Evolutionary conservation across 2,329 filamentous ascomycete species (phyloP), one percentile per base, ranked within the genome.

Genomic region (Pseudopyricularia javanii): DNA sequence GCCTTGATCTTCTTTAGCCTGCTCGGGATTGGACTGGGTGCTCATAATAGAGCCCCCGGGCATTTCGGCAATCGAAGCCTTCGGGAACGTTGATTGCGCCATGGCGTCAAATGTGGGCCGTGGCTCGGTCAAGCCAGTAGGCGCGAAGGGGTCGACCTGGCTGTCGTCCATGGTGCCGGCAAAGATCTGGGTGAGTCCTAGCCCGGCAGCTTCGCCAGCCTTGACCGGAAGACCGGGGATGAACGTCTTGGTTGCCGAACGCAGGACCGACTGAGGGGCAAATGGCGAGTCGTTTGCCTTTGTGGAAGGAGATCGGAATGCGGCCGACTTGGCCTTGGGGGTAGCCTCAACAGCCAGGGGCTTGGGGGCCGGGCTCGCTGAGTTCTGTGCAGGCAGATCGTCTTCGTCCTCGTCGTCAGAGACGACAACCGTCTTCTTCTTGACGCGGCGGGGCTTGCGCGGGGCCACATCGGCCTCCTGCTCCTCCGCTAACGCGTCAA

Each of bases 141-240:
- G 28, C 1, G 47, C 53, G 15, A 48, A 50, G 3, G 47, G 34
- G 17, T 59, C 60, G 53, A 59, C 60, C 59, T 80, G 76, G 59
- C 75, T 80, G 64, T 73, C 82, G 49, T 87, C 89, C 81, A 96
- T 86, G 1, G 90, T 95, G 12, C 88, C 88, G 5, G 86, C 87
- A 63, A 95, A 96, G 56, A 93, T 91, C 61, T 95, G 91, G 0
- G 89, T 94, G 47, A 95, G 74, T 9, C 88, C 86, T 43, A 95
- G 70, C 3, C 81, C 82, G 34, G 80, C 81, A 22, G 80, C 74
- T 0, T 74, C 78, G 22, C 69, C 68, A 8, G 61, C 61, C 7
- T 74, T 67, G 4, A 83, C 73, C 2, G 83, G 79, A 20, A 88
- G 68, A 1, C 82, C 83, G 3, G 85, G 85, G 54, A 88, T 85